These are phyloP conservation scores for Stemphylium beticola DNA, from an alignment of 2,329 filamentous ascomycete genomes.

Conservation along the genomic window DNA sequence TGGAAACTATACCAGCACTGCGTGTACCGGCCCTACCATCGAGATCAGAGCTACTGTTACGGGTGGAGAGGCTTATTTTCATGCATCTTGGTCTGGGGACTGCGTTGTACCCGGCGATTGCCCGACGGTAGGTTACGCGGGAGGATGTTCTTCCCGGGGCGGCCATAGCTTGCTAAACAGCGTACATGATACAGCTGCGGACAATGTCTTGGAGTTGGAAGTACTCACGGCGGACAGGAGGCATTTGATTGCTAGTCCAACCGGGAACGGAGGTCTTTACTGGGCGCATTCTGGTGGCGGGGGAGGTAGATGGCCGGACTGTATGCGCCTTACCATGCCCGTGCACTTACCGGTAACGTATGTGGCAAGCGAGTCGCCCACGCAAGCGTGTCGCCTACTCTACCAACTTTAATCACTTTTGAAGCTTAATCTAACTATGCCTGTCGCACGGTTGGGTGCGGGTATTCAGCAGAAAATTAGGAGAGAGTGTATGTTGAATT, in stretches of 20 bases:
- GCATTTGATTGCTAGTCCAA: conserved; percentile 18
- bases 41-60: conserved; percentile 29
- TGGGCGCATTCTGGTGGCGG: background rate
- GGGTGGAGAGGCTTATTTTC: background rate
- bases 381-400: no score
- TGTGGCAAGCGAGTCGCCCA: no score
- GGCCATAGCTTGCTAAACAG: conserved; percentile 57
- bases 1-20: conserved; percentile 6
- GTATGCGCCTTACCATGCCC: no score
- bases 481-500: no score
- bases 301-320: no score
- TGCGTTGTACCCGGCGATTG: conserved; percentile 11
- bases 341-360: no score
- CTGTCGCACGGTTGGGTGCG: no score
- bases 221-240: conserved; percentile 24
- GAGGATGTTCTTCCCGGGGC: conserved; percentile 49
- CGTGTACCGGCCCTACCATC: conserved; percentile 27
- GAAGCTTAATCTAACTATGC: no score
- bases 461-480: no score
- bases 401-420: no score
- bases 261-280: conserved; percentile 4
- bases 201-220: conserved; percentile 28
- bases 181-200: conserved; percentile 17
- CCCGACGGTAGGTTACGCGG: conserved; percentile 54
- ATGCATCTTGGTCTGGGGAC: background rate